Evolutionary conservation across 768 basidiomycete species (phyloP).

Genomic region (Suillus fuscotomentosus): DNA sequence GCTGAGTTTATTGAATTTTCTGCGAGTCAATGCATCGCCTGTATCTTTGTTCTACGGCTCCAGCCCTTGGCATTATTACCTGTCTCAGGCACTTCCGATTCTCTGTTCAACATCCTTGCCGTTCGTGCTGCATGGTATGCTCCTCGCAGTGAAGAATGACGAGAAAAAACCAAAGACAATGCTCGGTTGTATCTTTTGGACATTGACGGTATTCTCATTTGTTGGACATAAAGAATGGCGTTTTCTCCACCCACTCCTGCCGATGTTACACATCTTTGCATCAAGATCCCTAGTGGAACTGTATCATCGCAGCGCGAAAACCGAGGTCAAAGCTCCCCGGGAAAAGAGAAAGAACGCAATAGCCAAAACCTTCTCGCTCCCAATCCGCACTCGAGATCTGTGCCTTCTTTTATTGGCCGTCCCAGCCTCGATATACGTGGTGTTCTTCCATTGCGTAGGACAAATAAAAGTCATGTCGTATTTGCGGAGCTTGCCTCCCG

Average conservation of each 20-base stretch:
- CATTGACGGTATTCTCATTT: conserved; percentile 67
- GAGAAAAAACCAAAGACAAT: conserved; percentile 40
- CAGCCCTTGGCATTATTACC: conserved; percentile 86
- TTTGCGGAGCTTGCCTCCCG: conserved; percentile 52
- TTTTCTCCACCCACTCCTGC: conserved; percentile 90
- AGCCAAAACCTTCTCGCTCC: conserved; percentile 17
- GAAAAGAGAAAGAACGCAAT: conserved; percentile 6
- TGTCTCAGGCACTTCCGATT: conserved; percentile 83
- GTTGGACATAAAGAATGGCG: conserved; percentile 97
- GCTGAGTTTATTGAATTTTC: conserved; percentile 80
- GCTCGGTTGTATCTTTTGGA: conserved; percentile 56
- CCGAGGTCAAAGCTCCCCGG: background rate
- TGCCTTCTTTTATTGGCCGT: conserved; percentile 50
- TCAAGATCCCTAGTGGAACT: conserved; percentile 65
- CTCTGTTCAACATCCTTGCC: conserved; percentile 73
- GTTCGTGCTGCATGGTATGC: conserved; percentile 64
- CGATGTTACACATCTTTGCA: conserved; percentile 78
- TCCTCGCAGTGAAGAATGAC: conserved; percentile 27
- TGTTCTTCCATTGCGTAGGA: conserved; percentile 74
- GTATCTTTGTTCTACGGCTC: conserved; percentile 93
- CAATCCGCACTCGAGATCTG: conserved; percentile 36
- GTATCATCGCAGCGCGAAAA: conserved; percentile 17
- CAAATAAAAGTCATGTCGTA: conserved; percentile 76
- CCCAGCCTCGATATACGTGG: conserved; percentile 65
- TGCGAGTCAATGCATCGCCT: conserved; percentile 76